Base-by-base conservation (phyloP, 202 grass and related monocot species). In the Cymbopogon flexuosus region DNA sequence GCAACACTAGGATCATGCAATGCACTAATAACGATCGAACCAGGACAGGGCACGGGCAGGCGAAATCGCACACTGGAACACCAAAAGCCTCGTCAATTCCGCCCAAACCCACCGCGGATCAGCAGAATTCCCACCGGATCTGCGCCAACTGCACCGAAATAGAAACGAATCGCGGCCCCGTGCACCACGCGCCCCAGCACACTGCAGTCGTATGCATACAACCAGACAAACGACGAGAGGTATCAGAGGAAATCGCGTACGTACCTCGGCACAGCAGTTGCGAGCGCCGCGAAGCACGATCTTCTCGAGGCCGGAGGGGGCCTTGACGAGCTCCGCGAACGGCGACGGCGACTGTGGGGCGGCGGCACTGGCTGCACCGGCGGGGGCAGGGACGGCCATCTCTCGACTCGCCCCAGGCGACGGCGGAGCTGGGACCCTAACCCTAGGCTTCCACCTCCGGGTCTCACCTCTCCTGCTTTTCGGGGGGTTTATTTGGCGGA, bases 201-300 rank as follows among this genome's bases (percentile, higher is more conserved):
- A 27, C 18, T 23, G 40, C 71, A 27, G 34, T 21, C 70, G 41
- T 8, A 6, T 18, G n/a, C 43, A 23, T 3, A 40, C 3, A 29
- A 51, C 43, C 8, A 68, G 21, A 34, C 72, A 27, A n/a, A 70
- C 27, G 64, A 36, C 10, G 5, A 33, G 12, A 34, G 3, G 69
- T n/a, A 14, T n/a, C 10, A 6, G 39, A 66, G 14, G 58, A 56
- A 35, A 72, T 52, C 70, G 37, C 15, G 39, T 42, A 41, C n/a
- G 3, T 78, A 99, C 96, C 96, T 99, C 96, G 54, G 51, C 87
- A 6, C 87, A 93, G 84, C 92, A 91, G 69, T 86, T 88, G 61
- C 83, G 87, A 15, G 39, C 8, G 31, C 92, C 93, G 1, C 87
- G 89, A 16, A 99, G 92, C 51, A 91, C 66, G 40, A 96, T 70